These are phyloP conservation scores for Lentinula lateritia DNA, from an alignment of 768 basidiomycete genomes.

Conservation along the genomic window DNA sequence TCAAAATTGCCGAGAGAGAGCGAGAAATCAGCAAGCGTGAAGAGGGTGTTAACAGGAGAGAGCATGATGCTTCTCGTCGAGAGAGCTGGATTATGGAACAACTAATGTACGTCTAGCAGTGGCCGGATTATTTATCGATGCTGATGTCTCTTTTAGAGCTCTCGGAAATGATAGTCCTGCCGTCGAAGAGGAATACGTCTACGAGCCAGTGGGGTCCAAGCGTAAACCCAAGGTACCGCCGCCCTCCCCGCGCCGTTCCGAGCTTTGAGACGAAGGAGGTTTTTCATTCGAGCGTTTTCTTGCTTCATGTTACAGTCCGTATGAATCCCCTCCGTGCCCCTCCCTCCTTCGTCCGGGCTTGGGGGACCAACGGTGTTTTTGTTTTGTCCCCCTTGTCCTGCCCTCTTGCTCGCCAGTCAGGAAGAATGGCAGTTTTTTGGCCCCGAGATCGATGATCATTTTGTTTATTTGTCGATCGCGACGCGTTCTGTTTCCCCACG, in stretches of 20 bases:
- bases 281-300: conserved; percentile 29
- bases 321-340: conserved; percentile 47
- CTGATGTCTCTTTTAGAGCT: conserved; percentile 31
- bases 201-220: conserved; percentile 63
- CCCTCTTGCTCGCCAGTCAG: conserved; percentile 24
- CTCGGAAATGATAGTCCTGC: conserved; percentile 65
- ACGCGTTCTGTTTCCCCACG: conserved; percentile 30
- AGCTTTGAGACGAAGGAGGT: conserved; percentile 95
- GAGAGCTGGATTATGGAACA: conserved; percentile 94
- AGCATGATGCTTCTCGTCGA: conserved; percentile 82
- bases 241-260: conserved; percentile 79
- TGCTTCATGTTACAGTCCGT: conserved; percentile 66
- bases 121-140: background rate
- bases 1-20: conserved; percentile 80
- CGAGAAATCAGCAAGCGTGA: conserved; percentile 84
- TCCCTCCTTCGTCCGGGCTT: conserved; percentile 82
- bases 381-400: conserved; percentile 73
- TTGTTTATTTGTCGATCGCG: conserved; percentile 19
- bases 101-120: conserved; percentile 55
- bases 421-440: conserved; percentile 9
- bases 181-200: conserved; percentile 77
- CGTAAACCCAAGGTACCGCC: conserved; percentile 90
- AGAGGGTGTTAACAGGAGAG: conserved; percentile 78
- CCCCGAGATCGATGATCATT: conserved; percentile 25
- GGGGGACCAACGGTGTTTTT: conserved; percentile 77